A percentile compares a stretch with the other conserved stretches of the same genome.
Evolutionary conservation across 768 basidiomycete species (phyloP).

Genomic region (Punctularia strigosozonata): DNA sequence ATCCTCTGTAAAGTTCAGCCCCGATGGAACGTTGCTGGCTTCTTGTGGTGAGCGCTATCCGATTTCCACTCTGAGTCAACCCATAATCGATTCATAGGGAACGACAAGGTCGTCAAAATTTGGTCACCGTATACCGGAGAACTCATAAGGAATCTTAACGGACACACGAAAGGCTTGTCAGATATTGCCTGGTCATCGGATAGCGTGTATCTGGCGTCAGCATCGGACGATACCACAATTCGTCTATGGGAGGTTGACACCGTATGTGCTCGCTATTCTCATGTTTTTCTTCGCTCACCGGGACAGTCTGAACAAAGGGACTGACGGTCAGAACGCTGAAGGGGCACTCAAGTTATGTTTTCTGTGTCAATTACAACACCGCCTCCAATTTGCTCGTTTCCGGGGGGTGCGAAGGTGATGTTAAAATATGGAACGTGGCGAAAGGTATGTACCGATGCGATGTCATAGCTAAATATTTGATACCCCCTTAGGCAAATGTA

Average conservation of each 20-base stretch:
- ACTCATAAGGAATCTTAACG: conserved; percentile 60
- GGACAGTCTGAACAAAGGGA: conserved; percentile 31
- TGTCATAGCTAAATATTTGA: neutral
- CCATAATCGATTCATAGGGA: conserved; percentile 30
- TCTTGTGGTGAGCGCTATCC: conserved; percentile 54
- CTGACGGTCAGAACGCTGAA: conserved; percentile 58
- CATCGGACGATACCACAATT: conserved; percentile 85
- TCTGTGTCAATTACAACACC: conserved; percentile 86
- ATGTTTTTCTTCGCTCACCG: neutral
- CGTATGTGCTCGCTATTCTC: conserved; percentile 27
- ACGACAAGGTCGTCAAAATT: conserved; percentile 69
- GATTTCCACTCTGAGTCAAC: neutral
- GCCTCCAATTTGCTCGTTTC: conserved; percentile 83
- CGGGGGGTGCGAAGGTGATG: conserved; percentile 87
- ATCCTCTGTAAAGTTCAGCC: conserved; percentile 86
- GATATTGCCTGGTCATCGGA: conserved; percentile 87
- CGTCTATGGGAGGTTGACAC: conserved; percentile 83
- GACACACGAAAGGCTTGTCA: conserved; percentile 76
- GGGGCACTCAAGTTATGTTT: conserved; percentile 82
- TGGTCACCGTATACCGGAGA: conserved; percentile 77
- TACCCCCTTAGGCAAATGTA: conserved; percentile 50
- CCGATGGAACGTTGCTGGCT: conserved; percentile 73
- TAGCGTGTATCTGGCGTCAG: conserved; percentile 74
- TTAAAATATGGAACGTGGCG: conserved; percentile 85
- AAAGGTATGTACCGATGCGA: conserved; percentile 37